phyloP scores from a whole-genome alignment of 805 yeast genomes.

The Ogataea sp. region DNA sequence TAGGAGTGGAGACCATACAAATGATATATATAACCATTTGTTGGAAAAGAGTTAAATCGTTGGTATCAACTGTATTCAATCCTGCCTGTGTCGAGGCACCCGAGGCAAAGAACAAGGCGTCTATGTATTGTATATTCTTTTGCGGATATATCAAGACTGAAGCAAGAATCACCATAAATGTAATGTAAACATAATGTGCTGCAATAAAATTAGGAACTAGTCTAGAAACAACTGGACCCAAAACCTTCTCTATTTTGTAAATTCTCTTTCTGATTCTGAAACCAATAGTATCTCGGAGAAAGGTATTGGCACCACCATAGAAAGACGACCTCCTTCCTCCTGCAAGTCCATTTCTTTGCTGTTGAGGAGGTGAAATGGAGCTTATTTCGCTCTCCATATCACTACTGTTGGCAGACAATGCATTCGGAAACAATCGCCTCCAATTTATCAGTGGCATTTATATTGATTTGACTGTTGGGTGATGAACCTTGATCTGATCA shows the following conservation, averaged over 20 bases:
- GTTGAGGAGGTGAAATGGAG: neutral
- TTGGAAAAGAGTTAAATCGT: slow-evolving; percentile 62
- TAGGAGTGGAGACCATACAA: slow-evolving; percentile 72
- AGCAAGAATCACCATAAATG: slow-evolving; percentile 48
- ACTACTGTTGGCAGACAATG: neutral
- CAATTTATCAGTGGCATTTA: no score
- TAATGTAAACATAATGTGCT: slow-evolving; percentile 69
- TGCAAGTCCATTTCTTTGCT: neutral
- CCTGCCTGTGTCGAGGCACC: slow-evolving; percentile 92
- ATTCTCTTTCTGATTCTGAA: slow-evolving; percentile 27
- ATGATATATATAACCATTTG: slow-evolving; percentile 64
- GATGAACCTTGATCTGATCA: no score
- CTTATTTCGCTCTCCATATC: neutral
- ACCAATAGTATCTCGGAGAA: slow-evolving; percentile 18
- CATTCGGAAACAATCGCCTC: neutral
- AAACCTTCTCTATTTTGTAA: slow-evolving; percentile 24
- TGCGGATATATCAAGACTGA: slow-evolving; percentile 75
- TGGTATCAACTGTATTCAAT: slow-evolving; percentile 67
- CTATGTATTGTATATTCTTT: slow-evolving; percentile 61
- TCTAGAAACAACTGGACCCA: slow-evolving; percentile 34
- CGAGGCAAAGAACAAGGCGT: slow-evolving; percentile 65
- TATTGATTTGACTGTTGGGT: no score
- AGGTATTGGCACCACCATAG: neutral
- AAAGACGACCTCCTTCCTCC: neutral
- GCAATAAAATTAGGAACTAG: slow-evolving; percentile 48